A percentile compares a stretch with the other conserved stretches of the same genome.
Conservation (phyloP, 306 rosid species). For the Prunus davidiana region DNA sequence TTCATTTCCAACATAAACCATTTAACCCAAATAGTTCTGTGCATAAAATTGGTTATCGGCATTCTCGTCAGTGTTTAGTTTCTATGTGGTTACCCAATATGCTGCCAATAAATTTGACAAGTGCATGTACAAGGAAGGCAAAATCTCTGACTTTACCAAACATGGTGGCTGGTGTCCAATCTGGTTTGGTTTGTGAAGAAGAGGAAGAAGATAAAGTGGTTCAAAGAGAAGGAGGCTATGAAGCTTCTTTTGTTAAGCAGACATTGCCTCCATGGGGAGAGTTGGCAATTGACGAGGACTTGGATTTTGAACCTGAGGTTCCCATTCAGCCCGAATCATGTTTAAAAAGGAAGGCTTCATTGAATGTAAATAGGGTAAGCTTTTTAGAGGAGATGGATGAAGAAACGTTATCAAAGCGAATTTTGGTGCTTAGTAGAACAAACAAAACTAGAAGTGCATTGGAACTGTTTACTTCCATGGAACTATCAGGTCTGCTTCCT, state of each 20-base stretch:
- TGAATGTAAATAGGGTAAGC: constrained; percentile 33
- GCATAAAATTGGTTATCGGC: constrained; percentile 12
- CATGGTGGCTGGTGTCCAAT: constrained; percentile 25
- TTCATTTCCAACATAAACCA: constrained; percentile 33
- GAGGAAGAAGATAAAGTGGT: constrained; percentile 15
- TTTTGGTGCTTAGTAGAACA: constrained; percentile 75
- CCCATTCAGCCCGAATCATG: constrained; percentile 17
- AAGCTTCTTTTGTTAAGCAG: constrained; percentile 29
- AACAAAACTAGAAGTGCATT: constrained; percentile 73
- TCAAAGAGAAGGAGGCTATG: constrained; percentile 24
- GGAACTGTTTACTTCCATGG: constrained; percentile 76
- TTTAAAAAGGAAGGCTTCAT: constrained; percentile 23
- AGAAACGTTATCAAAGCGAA: constrained; percentile 54
- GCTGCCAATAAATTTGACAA: constrained; percentile 16
- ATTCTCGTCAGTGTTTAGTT: constrained; percentile 23
- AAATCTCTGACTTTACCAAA: constrained; percentile 23
- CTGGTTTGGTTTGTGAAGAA: constrained; percentile 32
- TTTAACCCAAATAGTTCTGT: constrained; percentile 23
- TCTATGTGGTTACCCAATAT: constrained; percentile 31
- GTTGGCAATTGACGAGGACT: constrained; percentile 18
- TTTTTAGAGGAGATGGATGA: constrained; percentile 68
- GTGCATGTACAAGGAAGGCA: constrained; percentile 31
- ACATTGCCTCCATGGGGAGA: constrained; percentile 51
- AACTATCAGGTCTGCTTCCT: constrained; percentile 62
- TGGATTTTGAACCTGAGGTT: constrained; percentile 23